Conservation (phyloP, 2,329 filamentous ascomycete species). For the Aspergillus transmontanensis region DNA sequence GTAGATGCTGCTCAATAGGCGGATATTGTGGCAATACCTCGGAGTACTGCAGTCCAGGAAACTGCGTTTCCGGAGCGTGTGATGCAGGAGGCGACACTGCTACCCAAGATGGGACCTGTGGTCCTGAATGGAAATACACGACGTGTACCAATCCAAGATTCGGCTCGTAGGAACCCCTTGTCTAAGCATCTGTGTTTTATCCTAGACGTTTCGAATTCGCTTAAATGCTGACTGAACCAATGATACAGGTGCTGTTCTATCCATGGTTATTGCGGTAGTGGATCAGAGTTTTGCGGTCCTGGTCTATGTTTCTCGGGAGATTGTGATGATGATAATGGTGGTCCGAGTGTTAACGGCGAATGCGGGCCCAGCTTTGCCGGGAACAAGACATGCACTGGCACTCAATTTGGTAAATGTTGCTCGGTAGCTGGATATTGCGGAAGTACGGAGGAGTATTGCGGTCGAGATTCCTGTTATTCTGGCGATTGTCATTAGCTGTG, state of each 20-base stretch:
- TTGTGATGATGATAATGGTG: constrained; percentile 27
- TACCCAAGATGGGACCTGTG: constrained; percentile 4
- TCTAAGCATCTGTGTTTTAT: constrained; percentile 1
- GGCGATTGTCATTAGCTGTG: constrained; percentile 12
- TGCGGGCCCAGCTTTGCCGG: constrained; percentile 30
- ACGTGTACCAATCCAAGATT: constrained; percentile 11
- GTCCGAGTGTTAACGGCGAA: constrained; percentile 25
- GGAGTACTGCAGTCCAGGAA: constrained; percentile 6
- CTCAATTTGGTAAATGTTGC: constrained; percentile 30
- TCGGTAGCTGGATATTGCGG: constrained; percentile 28
- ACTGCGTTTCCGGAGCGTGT: constrained; percentile 6
- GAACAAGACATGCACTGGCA: constrained; percentile 31
- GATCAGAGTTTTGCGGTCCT: constrained; percentile 25
- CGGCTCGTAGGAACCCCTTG: constrained; percentile 6
- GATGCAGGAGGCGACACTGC: background rate
- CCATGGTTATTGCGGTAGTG: constrained; percentile 24
- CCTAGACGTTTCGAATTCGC: background rate
- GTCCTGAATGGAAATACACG: constrained; percentile 7
- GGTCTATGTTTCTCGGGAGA: constrained; percentile 27
- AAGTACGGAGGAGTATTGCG: constrained; percentile 26
- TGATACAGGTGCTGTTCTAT: constrained; percentile 11
- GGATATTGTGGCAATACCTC: background rate
- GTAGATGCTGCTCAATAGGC: constrained; percentile 8
- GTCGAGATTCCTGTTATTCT: constrained; percentile 25
- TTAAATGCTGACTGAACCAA: background rate